Evolutionary conservation across 495 filamentous ascomycete genomes (phyloP).

Genomic region (Lasiosphaeria miniovina): DNA sequence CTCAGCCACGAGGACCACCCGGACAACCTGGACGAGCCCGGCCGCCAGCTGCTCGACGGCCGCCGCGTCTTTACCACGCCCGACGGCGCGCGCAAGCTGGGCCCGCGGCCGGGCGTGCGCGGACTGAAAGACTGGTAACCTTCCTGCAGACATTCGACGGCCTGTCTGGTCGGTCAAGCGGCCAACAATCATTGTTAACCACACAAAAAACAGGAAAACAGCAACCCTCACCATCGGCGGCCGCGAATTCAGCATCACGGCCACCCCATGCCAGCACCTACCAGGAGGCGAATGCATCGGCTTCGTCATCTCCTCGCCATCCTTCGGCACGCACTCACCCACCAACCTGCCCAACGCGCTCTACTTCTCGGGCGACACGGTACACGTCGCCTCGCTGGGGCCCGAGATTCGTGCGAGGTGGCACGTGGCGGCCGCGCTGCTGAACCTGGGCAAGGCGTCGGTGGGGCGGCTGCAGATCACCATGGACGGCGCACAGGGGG

Average conservation of each 20-base stretch:
- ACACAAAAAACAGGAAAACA: conserved; percentile 11
- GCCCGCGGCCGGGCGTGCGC: conserved; percentile 40
- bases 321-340: conserved; percentile 35
- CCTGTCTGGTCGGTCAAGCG: neutral
- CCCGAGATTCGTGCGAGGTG: conserved; percentile 28
- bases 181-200: neutral
- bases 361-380: conserved; percentile 56
- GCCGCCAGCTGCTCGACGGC: conserved; percentile 44
- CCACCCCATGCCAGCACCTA: conserved; percentile 45
- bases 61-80: conserved; percentile 49
- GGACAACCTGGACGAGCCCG: conserved; percentile 49
- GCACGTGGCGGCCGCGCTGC: conserved; percentile 36
- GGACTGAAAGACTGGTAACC: conserved; percentile 34
- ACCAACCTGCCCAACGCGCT: conserved; percentile 49
- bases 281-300: conserved; percentile 49
- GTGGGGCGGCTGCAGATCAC: conserved; percentile 44
- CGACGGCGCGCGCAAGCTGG: conserved; percentile 46
- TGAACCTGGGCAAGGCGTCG: conserved; percentile 38
- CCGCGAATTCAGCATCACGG: conserved; percentile 48
- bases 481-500: conserved; percentile 48
- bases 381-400: conserved; percentile 46
- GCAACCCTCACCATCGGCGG: conserved; percentile 21
- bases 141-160: conserved; percentile 6
- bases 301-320: conserved; percentile 40
- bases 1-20: conserved; percentile 56